Conservation (phyloP, 2,329 filamentous ascomycete genomes). For the Aureobasidium lini region DNA sequence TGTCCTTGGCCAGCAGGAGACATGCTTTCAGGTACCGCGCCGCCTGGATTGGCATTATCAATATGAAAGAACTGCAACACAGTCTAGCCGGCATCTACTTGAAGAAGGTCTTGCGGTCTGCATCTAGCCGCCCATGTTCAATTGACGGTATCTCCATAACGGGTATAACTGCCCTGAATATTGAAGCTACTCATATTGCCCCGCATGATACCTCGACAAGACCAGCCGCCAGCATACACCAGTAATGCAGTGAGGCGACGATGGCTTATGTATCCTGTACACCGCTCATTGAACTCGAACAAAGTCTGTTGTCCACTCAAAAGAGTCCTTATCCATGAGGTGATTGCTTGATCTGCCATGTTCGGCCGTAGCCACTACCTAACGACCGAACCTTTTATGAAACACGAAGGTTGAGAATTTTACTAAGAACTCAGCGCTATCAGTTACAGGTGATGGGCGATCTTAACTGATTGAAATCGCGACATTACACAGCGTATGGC, state of each 20-base stretch:
- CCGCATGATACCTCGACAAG: neutral
- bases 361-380: neutral
- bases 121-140: slow-evolving; percentile 1
- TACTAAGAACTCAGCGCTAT: too few relatives aligned
- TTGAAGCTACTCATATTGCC: slow-evolving; percentile 4
- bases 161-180: slow-evolving; percentile 1
- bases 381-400: neutral
- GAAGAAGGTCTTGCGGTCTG: neutral
- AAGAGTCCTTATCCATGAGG: neutral
- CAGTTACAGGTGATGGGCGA: too few relatives aligned
- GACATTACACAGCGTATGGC: neutral
- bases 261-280: slow-evolving; percentile 6
- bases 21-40: slow-evolving; percentile 2
- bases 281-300: slow-evolving; percentile 10
- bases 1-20: neutral
- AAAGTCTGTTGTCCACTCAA: neutral
- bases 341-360: neutral
- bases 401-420: neutral
- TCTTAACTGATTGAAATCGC: neutral
- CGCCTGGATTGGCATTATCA: neutral
- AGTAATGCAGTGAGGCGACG: slow-evolving; percentile 4
- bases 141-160: neutral
- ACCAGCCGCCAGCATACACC: neutral
- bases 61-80: neutral
- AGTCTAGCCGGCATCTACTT: neutral